Conservation (phyloP, 2,329 filamentous ascomycete genomes). For the Graphiopsis chlorocephala region DNA sequence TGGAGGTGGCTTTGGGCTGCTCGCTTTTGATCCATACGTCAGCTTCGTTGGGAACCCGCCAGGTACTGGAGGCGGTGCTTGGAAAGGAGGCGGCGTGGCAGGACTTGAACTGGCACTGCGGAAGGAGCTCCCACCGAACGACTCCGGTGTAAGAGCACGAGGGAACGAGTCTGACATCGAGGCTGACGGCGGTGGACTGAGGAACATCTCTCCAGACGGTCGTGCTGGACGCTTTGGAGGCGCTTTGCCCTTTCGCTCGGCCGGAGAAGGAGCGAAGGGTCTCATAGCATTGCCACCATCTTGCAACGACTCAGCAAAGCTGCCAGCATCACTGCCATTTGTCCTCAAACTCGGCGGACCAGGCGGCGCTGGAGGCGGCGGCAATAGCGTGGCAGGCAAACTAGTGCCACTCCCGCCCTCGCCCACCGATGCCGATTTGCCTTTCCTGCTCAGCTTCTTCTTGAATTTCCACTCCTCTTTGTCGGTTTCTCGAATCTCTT, state of each 20-base stretch:
- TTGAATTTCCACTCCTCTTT: conserved; percentile 13
- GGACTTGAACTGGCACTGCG: conserved; percentile 9
- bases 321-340: conserved; percentile 8
- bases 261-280: not conserved
- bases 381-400: conserved; percentile 6
- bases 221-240: conserved; percentile 26
- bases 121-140: conserved; percentile 3
- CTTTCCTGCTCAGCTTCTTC: not conserved
- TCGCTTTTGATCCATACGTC: not conserved
- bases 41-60: conserved; percentile 2
- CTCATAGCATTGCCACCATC: not conserved
- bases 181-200: conserved; percentile 14
- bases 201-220: conserved; percentile 22
- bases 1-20: conserved; percentile 9
- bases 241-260: conserved; percentile 19
- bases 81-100: conserved; percentile 1
- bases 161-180: conserved; percentile 9
- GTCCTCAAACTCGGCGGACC: not conserved
- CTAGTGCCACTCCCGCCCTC: conserved; percentile 10
- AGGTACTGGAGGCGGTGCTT: conserved; percentile 7
- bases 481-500: conserved; percentile 10
- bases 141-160: conserved; percentile 11
- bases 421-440: not conserved
- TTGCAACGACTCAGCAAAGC: conserved; percentile 1
- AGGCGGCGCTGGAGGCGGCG: conserved; percentile 9